A percentile compares a stretch with the other conserved stretches of the same genome.
Conservation (phyloP, 768 basidiomycete genomes). For the Podaxis rugospora region DNA sequence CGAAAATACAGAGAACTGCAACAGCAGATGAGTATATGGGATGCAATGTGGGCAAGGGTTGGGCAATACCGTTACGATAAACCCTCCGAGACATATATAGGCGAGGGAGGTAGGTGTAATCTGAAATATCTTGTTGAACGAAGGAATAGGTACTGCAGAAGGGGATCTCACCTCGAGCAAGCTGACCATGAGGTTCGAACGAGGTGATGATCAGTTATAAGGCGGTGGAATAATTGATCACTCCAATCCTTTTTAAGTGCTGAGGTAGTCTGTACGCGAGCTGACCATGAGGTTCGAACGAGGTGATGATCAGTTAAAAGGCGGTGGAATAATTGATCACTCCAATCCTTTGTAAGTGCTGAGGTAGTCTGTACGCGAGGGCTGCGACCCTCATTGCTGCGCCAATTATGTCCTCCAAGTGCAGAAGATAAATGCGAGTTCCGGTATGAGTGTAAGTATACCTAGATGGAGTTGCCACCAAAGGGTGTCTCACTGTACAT, state of each 20-base stretch:
- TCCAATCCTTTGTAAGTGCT: background rate
- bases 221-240: background rate
- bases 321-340: background rate
- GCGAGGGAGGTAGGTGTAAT: constrained; percentile 48
- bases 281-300: constrained; percentile 11
- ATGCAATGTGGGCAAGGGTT: background rate
- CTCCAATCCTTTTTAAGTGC: background rate
- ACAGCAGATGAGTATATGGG: background rate
- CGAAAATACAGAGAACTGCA: constrained; percentile 82
- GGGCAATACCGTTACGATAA: constrained; percentile 34
- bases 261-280: background rate
- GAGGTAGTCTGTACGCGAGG: background rate
- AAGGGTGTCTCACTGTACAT: too few relatives aligned
- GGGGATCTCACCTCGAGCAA: constrained; percentile 30
- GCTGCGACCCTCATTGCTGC: too few relatives aligned
- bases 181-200: constrained; percentile 12
- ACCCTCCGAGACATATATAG: constrained; percentile 60
- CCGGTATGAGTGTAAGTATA: too few relatives aligned
- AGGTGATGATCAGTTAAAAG: background rate
- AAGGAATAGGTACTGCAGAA: constrained; percentile 14
- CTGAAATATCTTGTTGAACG: constrained; percentile 31
- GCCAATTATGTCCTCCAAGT: too few relatives aligned
- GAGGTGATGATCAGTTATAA: background rate
- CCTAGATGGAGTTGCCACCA: too few relatives aligned
- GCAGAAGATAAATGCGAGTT: too few relatives aligned